Conservation (phyloP, 495 filamentous ascomycete species). For the Pyrenula massariospora region DNA sequence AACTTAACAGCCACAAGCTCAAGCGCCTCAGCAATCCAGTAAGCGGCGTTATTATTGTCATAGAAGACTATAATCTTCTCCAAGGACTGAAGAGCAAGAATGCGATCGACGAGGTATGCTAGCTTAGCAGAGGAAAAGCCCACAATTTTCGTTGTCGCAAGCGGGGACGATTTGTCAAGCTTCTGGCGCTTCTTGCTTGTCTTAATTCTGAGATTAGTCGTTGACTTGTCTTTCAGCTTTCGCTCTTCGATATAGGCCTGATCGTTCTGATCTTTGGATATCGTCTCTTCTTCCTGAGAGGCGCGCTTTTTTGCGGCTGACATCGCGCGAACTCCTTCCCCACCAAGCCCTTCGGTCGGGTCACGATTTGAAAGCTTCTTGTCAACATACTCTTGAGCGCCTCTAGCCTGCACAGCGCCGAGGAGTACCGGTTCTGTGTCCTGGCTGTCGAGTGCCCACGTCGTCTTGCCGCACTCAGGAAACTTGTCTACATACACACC, state of each 20-base stretch:
- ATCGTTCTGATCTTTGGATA: slow-evolving; percentile 2
- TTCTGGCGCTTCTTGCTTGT: neutral
- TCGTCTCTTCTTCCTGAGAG: slow-evolving; percentile 1
- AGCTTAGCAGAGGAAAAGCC: slow-evolving; percentile 82
- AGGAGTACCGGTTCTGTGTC: slow-evolving; percentile 24
- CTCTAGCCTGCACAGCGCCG: slow-evolving; percentile 43
- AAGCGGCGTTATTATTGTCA: slow-evolving; percentile 74
- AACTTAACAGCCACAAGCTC: slow-evolving; percentile 66
- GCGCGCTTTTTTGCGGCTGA: slow-evolving; percentile 7
- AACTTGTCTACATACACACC: slow-evolving; percentile 58
- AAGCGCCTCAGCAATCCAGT: slow-evolving; percentile 69
- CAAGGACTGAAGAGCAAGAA: slow-evolving; percentile 48
- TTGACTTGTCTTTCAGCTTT: slow-evolving; percentile 16
- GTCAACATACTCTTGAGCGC: slow-evolving; percentile 49
- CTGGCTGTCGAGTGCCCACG: slow-evolving; percentile 51
- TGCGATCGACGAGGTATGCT: slow-evolving; percentile 67
- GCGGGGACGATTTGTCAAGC: slow-evolving; percentile 35
- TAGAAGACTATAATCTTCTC: slow-evolving; percentile 94
- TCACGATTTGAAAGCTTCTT: slow-evolving; percentile 32
- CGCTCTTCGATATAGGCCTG: slow-evolving; percentile 7
- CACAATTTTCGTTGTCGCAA: slow-evolving; percentile 51
- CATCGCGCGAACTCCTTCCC: slow-evolving; percentile 30
- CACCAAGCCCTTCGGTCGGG: slow-evolving; percentile 38
- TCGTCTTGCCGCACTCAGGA: slow-evolving; percentile 35
- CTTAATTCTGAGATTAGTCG: slow-evolving; percentile 15